phyloP scores from a whole-genome alignment of 2,329 filamentous ascomycete genomes.

The Colletotrichum coccodes region DNA sequence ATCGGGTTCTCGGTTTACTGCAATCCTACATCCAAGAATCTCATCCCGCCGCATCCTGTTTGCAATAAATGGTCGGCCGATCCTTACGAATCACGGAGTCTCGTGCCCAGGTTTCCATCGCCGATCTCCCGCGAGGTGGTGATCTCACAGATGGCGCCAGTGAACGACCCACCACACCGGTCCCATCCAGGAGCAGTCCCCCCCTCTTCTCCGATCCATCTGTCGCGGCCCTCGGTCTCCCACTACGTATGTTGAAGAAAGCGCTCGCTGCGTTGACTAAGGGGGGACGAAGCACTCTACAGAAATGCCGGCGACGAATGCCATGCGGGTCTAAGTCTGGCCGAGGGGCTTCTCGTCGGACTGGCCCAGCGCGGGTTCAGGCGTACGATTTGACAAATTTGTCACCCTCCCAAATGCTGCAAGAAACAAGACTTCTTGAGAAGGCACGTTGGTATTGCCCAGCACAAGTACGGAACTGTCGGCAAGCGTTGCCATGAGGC shows the following conservation, averaged over 20 bases:
- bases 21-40: not conserved
- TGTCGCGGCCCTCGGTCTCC: not conserved
- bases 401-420: not conserved
- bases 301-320: not conserved
- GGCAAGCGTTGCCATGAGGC: not conserved
- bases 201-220: not conserved
- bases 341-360: not conserved
- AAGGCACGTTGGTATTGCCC: not conserved
- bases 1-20: not conserved
- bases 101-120: not conserved
- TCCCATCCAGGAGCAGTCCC: not conserved
- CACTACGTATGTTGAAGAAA: not conserved
- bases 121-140: constrained; percentile 25
- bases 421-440: not conserved
- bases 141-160: not conserved
- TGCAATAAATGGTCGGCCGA: not conserved
- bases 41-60: not conserved
- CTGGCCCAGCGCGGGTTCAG: not conserved
- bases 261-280: not conserved
- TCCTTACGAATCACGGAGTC: constrained; percentile 14
- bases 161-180: not conserved
- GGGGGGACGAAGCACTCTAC: not conserved
- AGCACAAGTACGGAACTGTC: not conserved
- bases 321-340: not conserved
- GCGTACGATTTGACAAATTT: not conserved